Base-by-base conservation (phyloP, 1,139 yeast species). In the Hansenula sp. region DNA sequence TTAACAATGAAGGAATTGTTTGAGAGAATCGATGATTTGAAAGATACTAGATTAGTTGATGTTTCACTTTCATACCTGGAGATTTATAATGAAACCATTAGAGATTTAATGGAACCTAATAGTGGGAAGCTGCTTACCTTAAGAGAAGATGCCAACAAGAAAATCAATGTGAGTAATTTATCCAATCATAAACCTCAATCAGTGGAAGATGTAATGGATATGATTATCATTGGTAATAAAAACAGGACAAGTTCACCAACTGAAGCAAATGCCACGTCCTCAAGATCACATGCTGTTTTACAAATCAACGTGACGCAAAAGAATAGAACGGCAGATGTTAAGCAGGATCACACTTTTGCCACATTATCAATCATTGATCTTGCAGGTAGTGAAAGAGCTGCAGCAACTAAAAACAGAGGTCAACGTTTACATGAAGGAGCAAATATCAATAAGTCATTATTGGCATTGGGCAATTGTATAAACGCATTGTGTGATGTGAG, bases 311-410 rank as follows among this genome's bases (percentile, higher is more conserved):
- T 91, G 8, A 67, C 76, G 3, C 91, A 84, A 57, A 73, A 66
- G 41, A 74, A 78, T 43, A 69, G 84, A 46, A 76, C 85, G 0
- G 82, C 84, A 0, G 88, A 82, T 46, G 54, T 86, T 11, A 71
- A 71, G 16, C 88, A 85, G 58, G 77, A 80, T 35, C 91, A 83
- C 51, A 79, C 83, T 0, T 82, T 77, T 65, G 91, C 96, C 0
- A 85, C 95, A 0, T 67, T 91, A 29, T 84, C 94, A 0, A 84
- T 91, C 31, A 90, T 91, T 39, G 98, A 91, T 62, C 67, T 91
- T 41, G 98, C 98, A 0, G 98, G 98, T 4, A 86, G 96, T 66
- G 98, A 91, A 66, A 70, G 98, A 41, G 98, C 98, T 0, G 83
- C 94, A 1, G 86, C 95, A 0, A 89, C 97, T 0, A 81, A 78